Percentiles rank a stretch among this genome's conserved stretches.
Conservation (phyloP, 768 basidiomycete species). For the Tulasnella calospora region DNA sequence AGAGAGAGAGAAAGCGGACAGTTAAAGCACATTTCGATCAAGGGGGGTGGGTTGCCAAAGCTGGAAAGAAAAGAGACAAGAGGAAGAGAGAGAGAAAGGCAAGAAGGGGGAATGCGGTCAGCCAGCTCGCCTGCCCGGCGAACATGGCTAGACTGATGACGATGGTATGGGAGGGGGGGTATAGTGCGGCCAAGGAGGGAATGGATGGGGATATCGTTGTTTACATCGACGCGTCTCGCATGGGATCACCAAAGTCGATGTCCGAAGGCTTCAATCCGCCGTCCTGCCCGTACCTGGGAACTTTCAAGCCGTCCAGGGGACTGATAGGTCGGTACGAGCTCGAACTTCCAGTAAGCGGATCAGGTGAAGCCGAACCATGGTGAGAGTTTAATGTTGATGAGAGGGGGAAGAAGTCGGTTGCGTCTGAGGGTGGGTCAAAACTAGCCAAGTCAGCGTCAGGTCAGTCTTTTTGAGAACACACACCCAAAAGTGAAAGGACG, state of each 20-base stretch:
- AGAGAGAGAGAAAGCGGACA: not conserved
- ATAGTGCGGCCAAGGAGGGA: not conserved
- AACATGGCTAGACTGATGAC: not conserved
- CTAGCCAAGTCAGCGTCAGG: slow-evolving; percentile 23
- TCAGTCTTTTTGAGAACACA: slow-evolving; percentile 4
- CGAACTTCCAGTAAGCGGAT: not conserved
- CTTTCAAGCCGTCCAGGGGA: slow-evolving; percentile 9
- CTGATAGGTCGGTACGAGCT: slow-evolving; percentile 1
- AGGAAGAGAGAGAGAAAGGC: not conserved
- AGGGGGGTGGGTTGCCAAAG: not conserved
- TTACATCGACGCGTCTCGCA: not conserved
- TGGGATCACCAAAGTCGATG: slow-evolving; percentile 15
- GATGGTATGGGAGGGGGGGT: slow-evolving; percentile 4
- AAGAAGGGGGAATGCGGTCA: not conserved
- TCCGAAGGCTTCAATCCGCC: slow-evolving; percentile 1
- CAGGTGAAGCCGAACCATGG: not conserved
- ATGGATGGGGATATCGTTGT: not conserved
- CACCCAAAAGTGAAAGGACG: not conserved
- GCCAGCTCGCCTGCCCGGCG: not conserved
- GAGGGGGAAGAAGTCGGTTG: slow-evolving; percentile 24
- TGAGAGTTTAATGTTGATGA: slow-evolving; percentile 9
- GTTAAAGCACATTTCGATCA: not conserved
- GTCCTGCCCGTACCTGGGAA: not conserved
- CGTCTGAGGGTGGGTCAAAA: slow-evolving; percentile 24
- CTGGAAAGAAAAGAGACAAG: not conserved